These are phyloP conservation scores for Panicum hallii DNA, from an alignment of 202 grass and related monocot genomes.

Conservation along the genomic window DNA sequence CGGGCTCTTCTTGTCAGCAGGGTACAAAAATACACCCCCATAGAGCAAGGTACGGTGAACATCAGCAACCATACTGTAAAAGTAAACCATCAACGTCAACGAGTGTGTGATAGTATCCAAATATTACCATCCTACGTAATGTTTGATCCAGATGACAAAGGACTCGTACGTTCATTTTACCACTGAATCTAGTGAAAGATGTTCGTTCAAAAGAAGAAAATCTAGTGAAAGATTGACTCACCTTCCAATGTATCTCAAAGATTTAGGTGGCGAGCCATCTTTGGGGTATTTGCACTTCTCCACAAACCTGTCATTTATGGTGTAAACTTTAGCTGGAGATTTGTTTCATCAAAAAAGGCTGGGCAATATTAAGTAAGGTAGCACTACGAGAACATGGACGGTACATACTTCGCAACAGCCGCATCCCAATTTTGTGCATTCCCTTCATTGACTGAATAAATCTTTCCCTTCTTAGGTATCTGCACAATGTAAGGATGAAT, in stretches of 20 bases:
- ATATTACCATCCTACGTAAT: background rate
- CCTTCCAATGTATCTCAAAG: conserved; percentile 99
- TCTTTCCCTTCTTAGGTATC: conserved; percentile 91
- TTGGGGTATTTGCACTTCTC: conserved; percentile 92
- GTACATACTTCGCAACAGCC: conserved; percentile 73
- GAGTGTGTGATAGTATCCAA: background rate
- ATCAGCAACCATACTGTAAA: conserved; percentile 97
- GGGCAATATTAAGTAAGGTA: background rate
- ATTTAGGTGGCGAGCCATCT: conserved; percentile 80
- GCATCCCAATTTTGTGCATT: conserved; percentile 94
- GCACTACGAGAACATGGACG: background rate
- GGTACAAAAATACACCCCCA: conserved; percentile 95
- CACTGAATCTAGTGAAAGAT: background rate
- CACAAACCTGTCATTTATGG: conserved; percentile 62
- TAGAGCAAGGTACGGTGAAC: conserved; percentile 94
- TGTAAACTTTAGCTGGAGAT: conserved; percentile 27
- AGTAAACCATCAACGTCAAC: conserved; percentile 24
- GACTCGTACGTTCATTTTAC: background rate
- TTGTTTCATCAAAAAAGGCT: too few species aligned
- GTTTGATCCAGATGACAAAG: background rate
- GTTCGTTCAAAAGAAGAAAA: too few species aligned
- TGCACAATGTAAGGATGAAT: conserved; percentile 43
- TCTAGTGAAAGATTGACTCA: conserved; percentile 19
- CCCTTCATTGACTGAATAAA: conserved; percentile 99
- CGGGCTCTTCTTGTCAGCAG: conserved; percentile 92